Conservation (phyloP, 257 asterid genomes). For the Nicotiana undulata region DNA sequence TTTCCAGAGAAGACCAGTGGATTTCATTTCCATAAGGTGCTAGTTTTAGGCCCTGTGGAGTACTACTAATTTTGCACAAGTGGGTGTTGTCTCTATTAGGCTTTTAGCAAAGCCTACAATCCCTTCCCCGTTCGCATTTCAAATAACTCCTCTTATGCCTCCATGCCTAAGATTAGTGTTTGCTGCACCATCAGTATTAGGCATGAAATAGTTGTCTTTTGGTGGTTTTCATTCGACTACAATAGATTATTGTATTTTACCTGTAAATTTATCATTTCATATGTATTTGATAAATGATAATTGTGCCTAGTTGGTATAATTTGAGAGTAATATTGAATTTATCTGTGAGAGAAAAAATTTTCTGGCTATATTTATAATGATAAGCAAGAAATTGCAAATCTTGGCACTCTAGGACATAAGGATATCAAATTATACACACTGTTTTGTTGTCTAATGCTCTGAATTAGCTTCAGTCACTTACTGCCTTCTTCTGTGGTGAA, state of each 20-base stretch:
- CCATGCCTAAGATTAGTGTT: neutral
- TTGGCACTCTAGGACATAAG: neutral
- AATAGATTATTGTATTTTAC: neutral
- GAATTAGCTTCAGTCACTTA: neutral
- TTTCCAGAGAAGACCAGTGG: neutral
- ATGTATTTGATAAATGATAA: neutral
- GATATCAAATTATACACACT: neutral
- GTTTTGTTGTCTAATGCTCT: neutral
- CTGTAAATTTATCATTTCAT: neutral
- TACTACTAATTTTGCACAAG: neutral
- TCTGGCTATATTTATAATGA: neutral
- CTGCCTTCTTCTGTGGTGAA: neutral
- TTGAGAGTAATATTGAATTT: neutral
- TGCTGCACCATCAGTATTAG: neutral
- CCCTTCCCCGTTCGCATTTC: neutral
- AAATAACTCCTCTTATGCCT: neutral
- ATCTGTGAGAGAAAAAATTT: neutral
- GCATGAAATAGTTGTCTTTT: neutral
- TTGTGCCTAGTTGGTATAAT: neutral
- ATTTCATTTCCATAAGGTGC: neutral
- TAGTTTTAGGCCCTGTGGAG: neutral
- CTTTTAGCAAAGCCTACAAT: neutral
- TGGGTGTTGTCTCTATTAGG: neutral
- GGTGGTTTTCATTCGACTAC: neutral
- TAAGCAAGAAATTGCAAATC: neutral